These are phyloP conservation scores for Globisporangium cystogenes DNA, from an alignment of 352 stramenopile species.

Conservation along the genomic window DNA sequence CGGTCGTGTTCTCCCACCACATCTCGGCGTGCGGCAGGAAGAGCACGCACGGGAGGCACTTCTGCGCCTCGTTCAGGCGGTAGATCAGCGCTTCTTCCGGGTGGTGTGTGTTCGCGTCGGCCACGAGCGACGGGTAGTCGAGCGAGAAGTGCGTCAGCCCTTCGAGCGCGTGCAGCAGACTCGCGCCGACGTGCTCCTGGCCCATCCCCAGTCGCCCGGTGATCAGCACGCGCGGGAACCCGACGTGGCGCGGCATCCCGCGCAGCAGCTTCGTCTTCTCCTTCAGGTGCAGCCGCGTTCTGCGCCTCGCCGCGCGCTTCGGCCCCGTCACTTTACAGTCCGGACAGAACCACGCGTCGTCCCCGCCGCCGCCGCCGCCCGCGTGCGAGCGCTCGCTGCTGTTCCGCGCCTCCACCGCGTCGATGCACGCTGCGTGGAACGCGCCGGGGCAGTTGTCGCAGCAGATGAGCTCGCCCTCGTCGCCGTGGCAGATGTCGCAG, in stretches of 20 bases:
- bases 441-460: slow-evolving; percentile 58
- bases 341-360: slow-evolving; percentile 46
- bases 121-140: slow-evolving; percentile 72
- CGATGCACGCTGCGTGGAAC: slow-evolving; percentile 51
- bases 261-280: slow-evolving; percentile 22
- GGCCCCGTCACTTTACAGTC: slow-evolving; percentile 31
- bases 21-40: slow-evolving; percentile 73
- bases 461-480: slow-evolving; percentile 47
- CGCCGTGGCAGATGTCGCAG: slow-evolving; percentile 65
- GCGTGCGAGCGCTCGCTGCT: not conserved
- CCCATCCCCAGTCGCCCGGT: slow-evolving; percentile 55
- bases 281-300: slow-evolving; percentile 17
- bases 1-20: slow-evolving; percentile 68
- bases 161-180: slow-evolving; percentile 70
- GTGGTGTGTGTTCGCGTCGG: slow-evolving; percentile 55
- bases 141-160: slow-evolving; percentile 74
- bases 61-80: slow-evolving; percentile 65
- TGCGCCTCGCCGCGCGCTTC: slow-evolving; percentile 15
- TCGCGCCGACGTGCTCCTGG: slow-evolving; percentile 60
- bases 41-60: slow-evolving; percentile 73
- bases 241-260: slow-evolving; percentile 40
- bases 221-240: slow-evolving; percentile 71
- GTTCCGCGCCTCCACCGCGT: slow-evolving; percentile 4
- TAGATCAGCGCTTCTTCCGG: slow-evolving; percentile 76
- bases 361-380: not conserved